A percentile compares a stretch with the other conserved stretches of the same genome.
Evolutionary conservation across 1,139 yeast genomes (phyloP).

Genomic region (Hansenula anomala): DNA sequence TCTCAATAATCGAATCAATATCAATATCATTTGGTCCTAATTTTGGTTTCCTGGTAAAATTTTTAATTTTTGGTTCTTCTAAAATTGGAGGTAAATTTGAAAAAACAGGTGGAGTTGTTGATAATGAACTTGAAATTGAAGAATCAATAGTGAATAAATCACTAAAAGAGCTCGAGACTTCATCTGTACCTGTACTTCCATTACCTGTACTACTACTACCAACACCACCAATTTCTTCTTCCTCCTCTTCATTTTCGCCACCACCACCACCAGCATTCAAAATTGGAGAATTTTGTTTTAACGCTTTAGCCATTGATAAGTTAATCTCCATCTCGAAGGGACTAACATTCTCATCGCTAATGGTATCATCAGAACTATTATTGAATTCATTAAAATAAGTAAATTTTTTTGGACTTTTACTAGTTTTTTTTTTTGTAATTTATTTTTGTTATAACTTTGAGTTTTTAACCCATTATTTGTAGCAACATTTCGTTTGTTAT

Average conservation of each 20-base stretch:
- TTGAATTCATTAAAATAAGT: slow-evolving; percentile 7
- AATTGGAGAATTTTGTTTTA: slow-evolving; percentile 4
- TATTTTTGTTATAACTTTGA: slow-evolving; percentile 17
- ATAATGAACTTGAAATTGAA: slow-evolving; percentile 19
- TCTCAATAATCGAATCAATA: slow-evolving; percentile 51
- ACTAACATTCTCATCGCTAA: slow-evolving; percentile 4
- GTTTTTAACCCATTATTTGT: no score
- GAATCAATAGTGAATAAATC: slow-evolving; percentile 22
- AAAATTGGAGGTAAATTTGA: slow-evolving; percentile 17
- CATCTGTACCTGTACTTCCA: no score
- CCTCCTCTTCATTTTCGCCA: background rate
- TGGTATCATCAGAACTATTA: slow-evolving; percentile 3
- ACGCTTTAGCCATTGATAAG: slow-evolving; percentile 19
- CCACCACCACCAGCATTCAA: background rate
- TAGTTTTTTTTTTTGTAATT: slow-evolving; percentile 15
- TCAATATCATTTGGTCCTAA: slow-evolving; percentile 31
- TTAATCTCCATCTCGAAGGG: slow-evolving; percentile 18
- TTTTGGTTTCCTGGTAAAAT: slow-evolving; percentile 4
- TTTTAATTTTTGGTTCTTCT: slow-evolving; percentile 15
- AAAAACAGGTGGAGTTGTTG: slow-evolving; percentile 18
- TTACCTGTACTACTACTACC: no score
- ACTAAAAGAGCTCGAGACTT: slow-evolving; percentile 22
- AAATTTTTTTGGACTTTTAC: slow-evolving; percentile 7
- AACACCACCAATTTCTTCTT: background rate
- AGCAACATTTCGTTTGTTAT: background rate